phyloP scores from a whole-genome alignment of 2,329 filamentous ascomycete genomes.

The Exophiala sp. region DNA sequence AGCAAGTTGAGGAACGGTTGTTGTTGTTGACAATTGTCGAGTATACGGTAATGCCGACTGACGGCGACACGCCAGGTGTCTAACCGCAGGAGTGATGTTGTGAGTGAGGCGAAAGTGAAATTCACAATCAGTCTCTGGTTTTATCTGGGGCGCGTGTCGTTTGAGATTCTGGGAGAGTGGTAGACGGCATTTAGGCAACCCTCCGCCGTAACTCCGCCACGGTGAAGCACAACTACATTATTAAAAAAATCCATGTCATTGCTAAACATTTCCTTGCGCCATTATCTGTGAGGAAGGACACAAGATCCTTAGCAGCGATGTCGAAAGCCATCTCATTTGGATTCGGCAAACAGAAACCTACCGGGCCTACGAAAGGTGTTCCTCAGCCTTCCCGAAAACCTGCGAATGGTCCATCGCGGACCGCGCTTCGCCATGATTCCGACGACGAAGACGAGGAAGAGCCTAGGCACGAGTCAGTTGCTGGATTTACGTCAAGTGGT shows the following conservation, averaged over 20 bases:
- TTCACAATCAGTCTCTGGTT: too few species aligned
- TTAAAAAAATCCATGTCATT: not conserved
- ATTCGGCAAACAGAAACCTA: constrained; percentile 26
- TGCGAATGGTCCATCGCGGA: constrained; percentile 4
- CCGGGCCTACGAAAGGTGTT: not conserved
- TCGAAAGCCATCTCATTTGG: constrained; percentile 29
- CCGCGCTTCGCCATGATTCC: constrained; percentile 44
- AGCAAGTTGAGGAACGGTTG: too few species aligned
- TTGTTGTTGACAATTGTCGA: too few species aligned
- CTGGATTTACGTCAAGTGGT: constrained; percentile 49
- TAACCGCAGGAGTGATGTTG: too few species aligned
- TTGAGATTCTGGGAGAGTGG: too few species aligned
- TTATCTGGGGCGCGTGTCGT: too few species aligned
- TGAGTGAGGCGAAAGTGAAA: too few species aligned
- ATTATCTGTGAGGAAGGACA: not conserved
- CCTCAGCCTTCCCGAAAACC: constrained; percentile 9
- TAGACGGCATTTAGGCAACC: too few species aligned
- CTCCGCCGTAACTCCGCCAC: too few species aligned
- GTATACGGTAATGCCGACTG: too few species aligned
- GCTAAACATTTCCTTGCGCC: not conserved
- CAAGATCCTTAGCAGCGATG: constrained; percentile 11
- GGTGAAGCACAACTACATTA: too few species aligned
- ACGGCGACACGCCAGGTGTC: too few species aligned
- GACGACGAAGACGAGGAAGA: constrained; percentile 43
- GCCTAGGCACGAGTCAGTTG: constrained; percentile 47